Evolutionary conservation across 441 rosid genomes (phyloP), one percentile per base, ranked within the genome.

Genomic region (Kokia cookei): DNA sequence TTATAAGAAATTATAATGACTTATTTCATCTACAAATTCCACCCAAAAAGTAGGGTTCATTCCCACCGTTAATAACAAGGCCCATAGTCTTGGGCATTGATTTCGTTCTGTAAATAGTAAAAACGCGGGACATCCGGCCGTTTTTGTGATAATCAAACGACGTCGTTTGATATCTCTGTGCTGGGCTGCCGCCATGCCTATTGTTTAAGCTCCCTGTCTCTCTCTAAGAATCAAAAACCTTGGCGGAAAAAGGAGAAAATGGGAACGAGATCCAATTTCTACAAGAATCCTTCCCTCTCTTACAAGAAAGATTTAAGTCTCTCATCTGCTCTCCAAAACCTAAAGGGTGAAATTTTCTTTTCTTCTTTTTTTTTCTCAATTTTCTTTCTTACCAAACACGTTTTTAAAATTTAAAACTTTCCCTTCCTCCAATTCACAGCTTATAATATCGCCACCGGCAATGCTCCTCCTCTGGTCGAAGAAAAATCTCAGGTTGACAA

Each of bases 311-410:
- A 91, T 75, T 43, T 89, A 27, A 74, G 76, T 61, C 86, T 91
- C 78, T 83, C 90, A 59, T 82, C 91, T 7, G 92, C 87, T 64
- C 90, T 91, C 69, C 88, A 82, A 76, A 91, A 91, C 73, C 87
- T 91, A 73, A 77, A 76, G 82, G 93, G 93, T 88, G 50, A 10
- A 3, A 0, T 3, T 75, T 40, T 13, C 0, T 63, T 35, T 61
- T 69, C 2, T 14, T 2, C 22, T n/a, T 29, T 8, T 29, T 45
- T 22, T 55, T 9, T 48, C 8, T 61, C 48, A 17, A 1, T 45
- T 17, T 53, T 54, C 37, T 61, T 32, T n/a, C 11, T 5, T 10
- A 6, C 32, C 63, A 55, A 37, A 43, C 71, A 37, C 27, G 22
- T 63, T 62, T 63, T 57, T 47, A 14, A 4, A 4, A 32, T 45